phyloP scores from a whole-genome alignment of 164 flowering plant genomes.

The Magnolia sinica region DNA sequence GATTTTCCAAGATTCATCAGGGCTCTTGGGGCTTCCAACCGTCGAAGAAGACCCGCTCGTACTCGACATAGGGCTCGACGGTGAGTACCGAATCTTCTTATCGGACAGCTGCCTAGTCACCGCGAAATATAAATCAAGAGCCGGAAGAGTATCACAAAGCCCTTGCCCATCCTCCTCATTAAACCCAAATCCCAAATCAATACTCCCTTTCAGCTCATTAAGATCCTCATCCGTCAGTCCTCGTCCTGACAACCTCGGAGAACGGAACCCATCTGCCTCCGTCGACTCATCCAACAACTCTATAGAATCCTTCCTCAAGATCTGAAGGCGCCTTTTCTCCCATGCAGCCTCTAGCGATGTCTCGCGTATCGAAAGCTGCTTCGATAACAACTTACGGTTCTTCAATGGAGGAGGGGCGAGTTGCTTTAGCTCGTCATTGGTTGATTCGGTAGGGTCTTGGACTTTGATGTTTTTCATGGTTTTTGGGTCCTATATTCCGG shows the following conservation, averaged over 20 bases:
- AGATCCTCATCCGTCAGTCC: conserved; percentile 77
- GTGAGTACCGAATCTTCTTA: conserved; percentile 31
- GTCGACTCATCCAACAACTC: neutral
- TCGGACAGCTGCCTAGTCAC: conserved; percentile 62
- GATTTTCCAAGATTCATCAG: conserved; percentile 66
- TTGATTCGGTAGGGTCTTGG: neutral
- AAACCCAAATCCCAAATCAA: conserved; percentile 88
- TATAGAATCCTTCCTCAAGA: conserved; percentile 28
- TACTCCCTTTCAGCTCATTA: conserved; percentile 74
- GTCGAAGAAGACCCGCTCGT: conserved; percentile 30
- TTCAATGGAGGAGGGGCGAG: conserved; percentile 36
- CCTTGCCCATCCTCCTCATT: conserved; percentile 63
- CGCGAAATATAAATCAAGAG: conserved; percentile 81
- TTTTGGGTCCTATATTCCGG: neutral
- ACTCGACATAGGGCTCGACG: conserved; percentile 48
- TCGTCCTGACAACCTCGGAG: conserved; percentile 18
- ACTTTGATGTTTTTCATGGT: neutral
- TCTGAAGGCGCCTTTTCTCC: conserved; percentile 73
- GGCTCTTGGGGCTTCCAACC: conserved; percentile 49
- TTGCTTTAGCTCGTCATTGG: conserved; percentile 22
- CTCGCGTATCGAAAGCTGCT: conserved; percentile 76
- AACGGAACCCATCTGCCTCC: neutral
- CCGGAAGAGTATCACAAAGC: conserved; percentile 73
- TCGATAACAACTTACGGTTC: conserved; percentile 40
- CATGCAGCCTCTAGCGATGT: conserved; percentile 69